Percentiles rank a stretch among this genome's conserved stretches.
These are phyloP conservation scores for Colletotrichum siamense DNA, from an alignment of 2,329 filamentous ascomycete species.

Conservation along the genomic window DNA sequence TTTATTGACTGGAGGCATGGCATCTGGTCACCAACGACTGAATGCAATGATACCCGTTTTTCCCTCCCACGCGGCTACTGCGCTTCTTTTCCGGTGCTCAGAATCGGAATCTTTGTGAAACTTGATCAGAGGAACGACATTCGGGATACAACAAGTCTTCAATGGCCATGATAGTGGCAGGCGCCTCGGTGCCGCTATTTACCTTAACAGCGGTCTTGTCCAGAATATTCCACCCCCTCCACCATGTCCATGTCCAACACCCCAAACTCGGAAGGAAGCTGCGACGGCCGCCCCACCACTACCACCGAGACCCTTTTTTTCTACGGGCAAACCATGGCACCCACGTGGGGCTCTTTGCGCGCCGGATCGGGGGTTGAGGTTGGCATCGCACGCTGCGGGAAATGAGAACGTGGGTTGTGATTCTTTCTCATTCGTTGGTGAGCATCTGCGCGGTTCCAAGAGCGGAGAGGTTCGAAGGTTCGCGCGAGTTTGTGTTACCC, in stretches of 20 bases:
- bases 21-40: slow-evolving; percentile 4
- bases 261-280: neutral
- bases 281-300: neutral
- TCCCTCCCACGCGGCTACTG: neutral
- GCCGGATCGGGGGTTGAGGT: neutral
- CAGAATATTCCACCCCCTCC: slow-evolving; percentile 18
- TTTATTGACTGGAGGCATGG: slow-evolving; percentile 13
- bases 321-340: slow-evolving; percentile 13
- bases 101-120: neutral
- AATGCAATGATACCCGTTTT: neutral
- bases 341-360: slow-evolving; percentile 9
- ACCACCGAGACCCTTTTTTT: neutral
- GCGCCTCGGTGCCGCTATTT: neutral
- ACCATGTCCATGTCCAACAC: neutral
- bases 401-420: neutral
- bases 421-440: neutral
- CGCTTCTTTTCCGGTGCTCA: neutral
- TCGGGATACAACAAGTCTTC: neutral
- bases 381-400: neutral
- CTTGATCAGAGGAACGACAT: neutral
- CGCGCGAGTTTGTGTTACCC: neutral
- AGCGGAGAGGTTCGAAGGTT: neutral
- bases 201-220: slow-evolving; percentile 1
- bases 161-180: neutral
- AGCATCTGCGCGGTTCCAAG: neutral